Base-by-base conservation (phyloP, 2,329 filamentous ascomycete genomes). In the Arthrobotrys conoides region DNA sequence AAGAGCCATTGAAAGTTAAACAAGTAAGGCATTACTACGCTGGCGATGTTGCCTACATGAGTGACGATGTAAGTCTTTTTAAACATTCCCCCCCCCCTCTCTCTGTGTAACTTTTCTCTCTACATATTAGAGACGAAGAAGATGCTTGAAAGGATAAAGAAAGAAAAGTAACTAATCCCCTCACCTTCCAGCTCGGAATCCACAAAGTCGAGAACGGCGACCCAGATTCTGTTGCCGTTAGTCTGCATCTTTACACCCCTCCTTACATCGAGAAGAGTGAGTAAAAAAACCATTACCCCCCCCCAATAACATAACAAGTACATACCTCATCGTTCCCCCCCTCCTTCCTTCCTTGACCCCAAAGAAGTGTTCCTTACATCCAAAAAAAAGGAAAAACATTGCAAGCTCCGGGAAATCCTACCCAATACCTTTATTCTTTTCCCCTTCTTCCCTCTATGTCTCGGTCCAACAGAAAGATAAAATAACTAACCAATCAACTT, bases 11-110 rank as follows among this genome's bases (percentile, higher is more conserved):
- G 53, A 83, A 85, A 48, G 82, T 88, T 51, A 87, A 86, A 68
- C 86, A 86, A 70, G 85, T 88, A 77, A 90, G 87, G 3, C 85
- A 84, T 8, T 90, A 89, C 81, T 81, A 83, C 22, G 84, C 86
- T 79, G 87, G 90, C 71, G 84, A 90, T 81, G 89, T 91, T 33
- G 88, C 89, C 0, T 91, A 91, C 83, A 91, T 91, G 85, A 89
- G 88, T 5, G 90, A 91, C 81, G 85, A 87, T 82, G 86, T 87
- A 77, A 71, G 84, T 67, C 22, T 44, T 30, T 30, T 30, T 8
- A 46, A 1, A 46, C 41, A 16, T 46, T 18, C 41, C 16, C n/a
- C n/a, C 3, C 10, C 20, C 9, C n/a, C 16, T 20, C 44, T 46
- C 44, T 20, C 44, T 46, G n/a, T n/a, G n/a, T n/a, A n/a, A n/a